Base-by-base conservation (phyloP, 768 basidiomycete species). In the Sarcomyxa edulis region DNA sequence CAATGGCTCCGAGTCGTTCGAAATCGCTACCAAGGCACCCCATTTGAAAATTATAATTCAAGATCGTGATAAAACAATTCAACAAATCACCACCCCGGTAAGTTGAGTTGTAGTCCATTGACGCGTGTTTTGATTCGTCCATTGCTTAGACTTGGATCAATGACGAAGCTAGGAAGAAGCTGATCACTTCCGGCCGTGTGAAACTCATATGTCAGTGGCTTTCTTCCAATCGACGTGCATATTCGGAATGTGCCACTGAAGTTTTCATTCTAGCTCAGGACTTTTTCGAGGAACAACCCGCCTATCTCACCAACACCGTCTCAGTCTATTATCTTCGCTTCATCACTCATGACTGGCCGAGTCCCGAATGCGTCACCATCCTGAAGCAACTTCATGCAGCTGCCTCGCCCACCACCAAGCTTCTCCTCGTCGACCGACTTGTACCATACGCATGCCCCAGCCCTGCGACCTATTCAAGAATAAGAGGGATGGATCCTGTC, bases 41-140 rank as follows among this genome's bases (percentile, higher is more conserved):
- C 27, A 36, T 8, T 47, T 76, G 40, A 64, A 67, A 29, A 67
- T 84, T 44, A 55, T 83, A 12, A 65, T 84, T 18, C 82, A 85
- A 45, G 83, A 85, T 48, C 64, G 71, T 14, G 63, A 66, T 4
- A 62, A 66, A 2, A 77, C 81, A 1, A 68, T 74, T 25, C 62
- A 65, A 29, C 71, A 81, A 48, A 78, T 74, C 4, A 53, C 61
- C 45, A 59, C 74, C 58, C 76, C 76, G 42, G 19, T 23, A 27
- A 11, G n/a, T 9, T 9, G n/a, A 28, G 9, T n/a, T 28, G 27
- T n/a, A 9, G 27, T 9, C 27, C 9, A 28, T 9, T 9, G 27
- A 28, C 27, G 18, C 9, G 18, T 9, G 9, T 33, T 18, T 8
- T 18, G 18, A 16, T 33, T 33, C 56, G 2, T 51, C 54, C 15